Evolutionary conservation across 371 early-diverging fungal species (phyloP), one percentile per base, ranked within the genome.

Genomic region (Synchytrium microbalum): DNA sequence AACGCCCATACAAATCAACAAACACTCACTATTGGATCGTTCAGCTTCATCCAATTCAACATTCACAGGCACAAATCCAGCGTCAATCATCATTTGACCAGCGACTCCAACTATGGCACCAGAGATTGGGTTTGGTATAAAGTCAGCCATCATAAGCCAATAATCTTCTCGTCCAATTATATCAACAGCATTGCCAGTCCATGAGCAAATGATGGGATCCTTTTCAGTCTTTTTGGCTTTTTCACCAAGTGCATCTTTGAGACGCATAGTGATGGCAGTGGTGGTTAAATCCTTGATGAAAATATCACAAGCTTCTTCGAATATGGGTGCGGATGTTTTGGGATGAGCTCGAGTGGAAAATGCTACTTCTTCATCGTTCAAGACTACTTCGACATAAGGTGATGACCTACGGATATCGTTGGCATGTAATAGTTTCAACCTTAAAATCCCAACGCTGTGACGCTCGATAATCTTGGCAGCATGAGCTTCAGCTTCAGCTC

Each of bases 391-490:
- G 24, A 65, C 63, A 59, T 76, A 76, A n/a, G 61, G 56, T 38
- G 66, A 64, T 24, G 29, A 55, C 3, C 33, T 5, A 1, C 58
- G 52, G 19, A 76, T 61, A 19, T 60, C 64, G 28, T 70, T 62
- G 32, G 59, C 67, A 2, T 58, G 63, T 38, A 63, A 62, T 2
- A 76, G 24, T 19, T 67, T 66, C 25, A 76, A 24, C 19, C 65
- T 51, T n/a, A 76, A 28, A 32, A 76, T 73, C 13, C 76, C 76
- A 19, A 73, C 66, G n/a, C 30, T 38, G 25, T 68, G 55, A 24
- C 31, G 56, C 58, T 56, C 62, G 29, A 60, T 62, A 0, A 58
- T 24, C 16, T 56, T 63, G 27, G 62, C 61, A n/a, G 54, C 64
- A 5, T 28, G 25, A 14, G 58, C 62, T 64, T 64, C 31, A n/a